These are phyloP conservation scores for Deuterostichococcus epilithicus DNA, from an alignment of 139 green algal genomes.

Conservation along the genomic window DNA sequence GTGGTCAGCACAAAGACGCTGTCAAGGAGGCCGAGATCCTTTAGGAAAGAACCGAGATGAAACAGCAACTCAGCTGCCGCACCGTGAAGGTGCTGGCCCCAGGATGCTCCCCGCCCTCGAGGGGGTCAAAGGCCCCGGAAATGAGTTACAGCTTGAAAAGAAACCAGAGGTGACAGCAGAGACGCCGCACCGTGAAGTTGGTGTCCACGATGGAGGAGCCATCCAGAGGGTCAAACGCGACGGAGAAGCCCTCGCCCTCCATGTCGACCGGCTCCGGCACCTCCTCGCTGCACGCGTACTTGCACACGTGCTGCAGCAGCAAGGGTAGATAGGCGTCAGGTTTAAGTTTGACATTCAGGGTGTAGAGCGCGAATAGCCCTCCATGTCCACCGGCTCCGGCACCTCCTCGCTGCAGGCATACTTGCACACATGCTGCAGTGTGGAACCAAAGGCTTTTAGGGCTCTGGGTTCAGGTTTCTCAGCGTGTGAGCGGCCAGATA, in stretches of 20 bases:
- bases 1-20: too few species aligned
- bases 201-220: conserved; percentile 94
- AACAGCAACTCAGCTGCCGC: too few species aligned
- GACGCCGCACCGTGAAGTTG: conserved; percentile 82
- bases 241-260: conserved; percentile 74
- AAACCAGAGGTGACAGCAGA: too few species aligned
- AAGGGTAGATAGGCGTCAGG: neutral
- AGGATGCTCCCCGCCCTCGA: too few species aligned
- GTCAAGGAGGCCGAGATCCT: too few species aligned
- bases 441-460: too few species aligned
- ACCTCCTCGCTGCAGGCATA: conserved; percentile 91
- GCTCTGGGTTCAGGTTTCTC: neutral
- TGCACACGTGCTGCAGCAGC: conserved; percentile 62
- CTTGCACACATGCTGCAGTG: conserved; percentile 69
- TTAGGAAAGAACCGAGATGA: too few species aligned
- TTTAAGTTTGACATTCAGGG: neutral
- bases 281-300: conserved; percentile 91
- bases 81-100: too few species aligned
- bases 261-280: conserved; percentile 87
- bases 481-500: too few species aligned
- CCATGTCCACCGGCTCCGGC: conserved; percentile 72
- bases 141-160: too few species aligned
- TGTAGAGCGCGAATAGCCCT: neutral
- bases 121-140: too few species aligned
- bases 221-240: conserved; percentile 94